Base-by-base conservation (phyloP, 768 basidiomycete species). In the Bullera alba region DNA sequence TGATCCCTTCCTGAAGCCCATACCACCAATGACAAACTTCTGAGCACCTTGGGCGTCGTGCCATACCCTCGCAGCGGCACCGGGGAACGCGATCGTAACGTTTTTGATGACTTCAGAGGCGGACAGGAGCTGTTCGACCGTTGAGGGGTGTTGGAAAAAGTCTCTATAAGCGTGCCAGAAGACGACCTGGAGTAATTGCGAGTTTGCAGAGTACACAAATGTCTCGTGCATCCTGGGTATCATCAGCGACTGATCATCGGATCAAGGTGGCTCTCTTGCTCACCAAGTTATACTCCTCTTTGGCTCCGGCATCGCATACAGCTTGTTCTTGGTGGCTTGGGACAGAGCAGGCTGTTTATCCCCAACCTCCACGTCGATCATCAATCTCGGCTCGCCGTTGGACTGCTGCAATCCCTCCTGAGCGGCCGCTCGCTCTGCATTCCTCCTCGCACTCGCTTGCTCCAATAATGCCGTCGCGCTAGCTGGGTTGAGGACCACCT, bases 51-150 rank as follows among this genome's bases (percentile, higher is more conserved):
- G 39, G 26, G 83, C 85, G 41, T 62, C 48, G 29, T 77, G 80
- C 29, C 87, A 77, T 19, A 92, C 87, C 82, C 88, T 88, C 1
- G 92, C 89, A 58, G 83, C 81, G 0, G 90, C 89, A 42, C 82
- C 79, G 5, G 87, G 85, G 63, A 90, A 93, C 23, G 91, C 85
- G 8, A 80, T 74, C 42, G 81, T 87, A 54, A 92, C 87, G 55
- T 86, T 87, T 73, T 93, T 92, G 71, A 99, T 96, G 42, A 95
- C 87, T 37, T 99, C 93, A 0, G 87, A 84, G 0, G 95, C 92
- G 2, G 83, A 80, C 2, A 91, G 79, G 37, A 88, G 67, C 17
- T 58, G 61, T 10, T 70, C 65, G 29, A 63, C 57, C 10, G 63
- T 56, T 0, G 44, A 41, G 4, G 56, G 58, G 51, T 77, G 80